Evolutionary conservation across 1,284 basidiomycete genomes (phyloP).

Genomic region (Sporisorium scitamineum): DNA sequence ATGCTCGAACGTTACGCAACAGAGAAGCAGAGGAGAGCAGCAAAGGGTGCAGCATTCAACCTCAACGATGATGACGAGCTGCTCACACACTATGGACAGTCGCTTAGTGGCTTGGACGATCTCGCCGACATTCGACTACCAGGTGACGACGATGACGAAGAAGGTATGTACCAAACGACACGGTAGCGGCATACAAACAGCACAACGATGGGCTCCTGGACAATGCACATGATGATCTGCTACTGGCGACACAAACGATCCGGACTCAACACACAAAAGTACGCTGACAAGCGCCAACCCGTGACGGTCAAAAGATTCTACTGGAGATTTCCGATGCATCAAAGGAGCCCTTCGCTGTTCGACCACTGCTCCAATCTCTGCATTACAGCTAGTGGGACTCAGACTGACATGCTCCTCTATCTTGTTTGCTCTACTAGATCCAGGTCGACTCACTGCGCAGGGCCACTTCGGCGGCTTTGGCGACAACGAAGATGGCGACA

Average conservation of each 20-base stretch:
- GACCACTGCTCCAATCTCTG: not conserved
- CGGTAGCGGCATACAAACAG: not conserved
- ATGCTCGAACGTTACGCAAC: constrained; percentile 96
- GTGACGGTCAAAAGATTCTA: constrained; percentile 66
- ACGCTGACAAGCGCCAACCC: constrained; percentile 54
- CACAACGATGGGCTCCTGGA: not conserved
- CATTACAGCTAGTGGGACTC: not conserved
- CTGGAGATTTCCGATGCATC: constrained; percentile 68
- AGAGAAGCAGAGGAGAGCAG: constrained; percentile 73
- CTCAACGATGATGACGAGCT: constrained; percentile 75
- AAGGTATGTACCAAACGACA: constrained; percentile 42
- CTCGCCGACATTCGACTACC: constrained; percentile 76
- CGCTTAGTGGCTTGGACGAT: constrained; percentile 84
- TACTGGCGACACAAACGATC: constrained; percentile 58
- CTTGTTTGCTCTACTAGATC: constrained; percentile 9
- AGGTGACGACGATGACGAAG: constrained; percentile 59
- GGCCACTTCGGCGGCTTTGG: constrained; percentile 85
- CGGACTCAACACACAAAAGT: constrained; percentile 47
- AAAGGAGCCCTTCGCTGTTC: not conserved
- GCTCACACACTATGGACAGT: constrained; percentile 93
- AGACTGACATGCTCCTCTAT: constrained; percentile 10
- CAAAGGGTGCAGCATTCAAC: constrained; percentile 87
- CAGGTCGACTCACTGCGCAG: constrained; percentile 41
- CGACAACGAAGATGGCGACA: constrained; percentile 73
- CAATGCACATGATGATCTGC: constrained; percentile 52